Percentiles rank a stretch among this genome's conserved stretches.
phyloP scores from a whole-genome alignment of 2,329 filamentous ascomycete species.

The Colletotrichum sp. region DNA sequence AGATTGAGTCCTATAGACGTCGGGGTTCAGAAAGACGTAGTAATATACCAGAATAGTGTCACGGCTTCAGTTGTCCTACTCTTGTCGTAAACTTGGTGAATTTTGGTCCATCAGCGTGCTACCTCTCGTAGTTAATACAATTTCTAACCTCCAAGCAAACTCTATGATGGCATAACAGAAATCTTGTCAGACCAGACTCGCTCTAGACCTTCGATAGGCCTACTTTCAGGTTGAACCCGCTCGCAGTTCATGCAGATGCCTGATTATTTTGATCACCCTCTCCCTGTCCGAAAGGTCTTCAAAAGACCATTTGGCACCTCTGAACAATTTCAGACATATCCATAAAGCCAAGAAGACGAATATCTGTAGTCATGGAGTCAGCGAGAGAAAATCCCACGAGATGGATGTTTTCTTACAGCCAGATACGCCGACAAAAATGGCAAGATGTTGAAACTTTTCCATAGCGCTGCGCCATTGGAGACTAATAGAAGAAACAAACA shows the following conservation, averaged over 20 bases:
- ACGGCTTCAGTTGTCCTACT: too few species aligned
- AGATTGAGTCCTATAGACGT: neutral
- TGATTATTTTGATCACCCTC: neutral
- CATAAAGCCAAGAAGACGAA: neutral
- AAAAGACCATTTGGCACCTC: neutral
- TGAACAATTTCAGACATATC: neutral
- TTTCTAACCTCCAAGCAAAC: neutral
- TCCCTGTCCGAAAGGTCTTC: neutral
- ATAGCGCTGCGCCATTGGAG: neutral
- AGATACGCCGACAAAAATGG: neutral
- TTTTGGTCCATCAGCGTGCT: too few species aligned
- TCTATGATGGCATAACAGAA: neutral
- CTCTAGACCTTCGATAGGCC: accelerated
- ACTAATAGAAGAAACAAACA: neutral
- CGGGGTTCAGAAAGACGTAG: accelerated
- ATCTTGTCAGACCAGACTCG: too few species aligned
- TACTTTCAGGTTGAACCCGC: neutral
- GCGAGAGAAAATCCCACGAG: too few species aligned
- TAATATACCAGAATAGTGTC: neutral
- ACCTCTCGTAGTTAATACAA: too few species aligned
- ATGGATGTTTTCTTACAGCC: neutral
- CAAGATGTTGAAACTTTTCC: neutral
- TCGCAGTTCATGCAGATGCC: neutral
- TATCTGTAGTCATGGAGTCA: neutral
- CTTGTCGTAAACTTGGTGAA: too few species aligned